Percentiles rank a stretch among this genome's conserved stretches.
phyloP scores from a whole-genome alignment of 1,284 basidiomycete genomes.

The Leccinum pachyderme region DNA sequence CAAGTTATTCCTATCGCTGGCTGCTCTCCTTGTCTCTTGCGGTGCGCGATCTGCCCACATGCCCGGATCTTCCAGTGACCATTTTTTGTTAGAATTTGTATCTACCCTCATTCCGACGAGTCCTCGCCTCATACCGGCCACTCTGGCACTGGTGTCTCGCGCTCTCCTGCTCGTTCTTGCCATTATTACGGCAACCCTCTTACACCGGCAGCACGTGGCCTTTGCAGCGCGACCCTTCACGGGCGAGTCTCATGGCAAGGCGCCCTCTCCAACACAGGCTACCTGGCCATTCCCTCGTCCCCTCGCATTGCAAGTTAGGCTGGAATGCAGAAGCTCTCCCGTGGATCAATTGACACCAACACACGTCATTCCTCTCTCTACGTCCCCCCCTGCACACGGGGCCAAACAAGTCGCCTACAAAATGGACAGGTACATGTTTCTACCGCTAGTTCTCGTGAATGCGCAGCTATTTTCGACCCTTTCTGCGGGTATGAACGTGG shows the following conservation, averaged over 20 bases:
- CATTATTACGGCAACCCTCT: slow-evolving; percentile 6
- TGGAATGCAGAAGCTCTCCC: background rate
- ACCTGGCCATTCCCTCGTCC: slow-evolving; percentile 36
- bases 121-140: slow-evolving; percentile 25
- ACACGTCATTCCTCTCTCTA: slow-evolving; percentile 6
- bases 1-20: slow-evolving; percentile 16
- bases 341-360: background rate
- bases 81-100: slow-evolving; percentile 19
- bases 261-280: slow-evolving; percentile 31
- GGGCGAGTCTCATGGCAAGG: slow-evolving; percentile 8
- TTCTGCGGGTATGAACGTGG: slow-evolving; percentile 25
- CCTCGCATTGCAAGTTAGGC: slow-evolving; percentile 18
- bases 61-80: background rate
- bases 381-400: background rate
- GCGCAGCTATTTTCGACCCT: slow-evolving; percentile 28
- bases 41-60: slow-evolving; percentile 18
- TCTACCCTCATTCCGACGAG: slow-evolving; percentile 25
- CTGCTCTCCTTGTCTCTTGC: slow-evolving; percentile 25
- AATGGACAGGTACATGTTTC: background rate
- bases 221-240: background rate
- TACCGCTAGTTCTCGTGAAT: slow-evolving; percentile 14
- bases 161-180: slow-evolving; percentile 20
- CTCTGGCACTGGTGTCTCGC: slow-evolving; percentile 26
- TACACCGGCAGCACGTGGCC: slow-evolving; percentile 3
- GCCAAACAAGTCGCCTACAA: background rate